Evolutionary conservation across 495 filamentous ascomycete genomes (phyloP).

Genomic region (Neurospora sublineolata): DNA sequence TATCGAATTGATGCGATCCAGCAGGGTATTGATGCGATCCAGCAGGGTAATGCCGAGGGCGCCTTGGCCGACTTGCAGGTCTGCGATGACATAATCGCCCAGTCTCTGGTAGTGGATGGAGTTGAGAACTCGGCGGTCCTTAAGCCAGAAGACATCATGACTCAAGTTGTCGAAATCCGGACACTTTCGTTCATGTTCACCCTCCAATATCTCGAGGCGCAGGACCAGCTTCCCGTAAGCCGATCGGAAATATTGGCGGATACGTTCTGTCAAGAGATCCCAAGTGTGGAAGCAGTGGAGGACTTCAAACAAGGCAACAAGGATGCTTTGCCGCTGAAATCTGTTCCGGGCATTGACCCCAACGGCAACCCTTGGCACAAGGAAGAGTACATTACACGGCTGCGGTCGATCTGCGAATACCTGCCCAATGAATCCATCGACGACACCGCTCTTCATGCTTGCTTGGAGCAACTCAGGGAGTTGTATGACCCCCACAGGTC

Average conservation of each 20-base stretch:
- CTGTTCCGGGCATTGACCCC: neutral
- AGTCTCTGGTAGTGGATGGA: constrained; percentile 1
- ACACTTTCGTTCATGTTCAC: constrained; percentile 12
- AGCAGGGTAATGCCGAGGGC: neutral
- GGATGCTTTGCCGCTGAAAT: constrained; percentile 7
- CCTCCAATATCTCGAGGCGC: constrained; percentile 1
- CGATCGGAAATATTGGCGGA: constrained; percentile 4
- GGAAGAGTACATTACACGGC: neutral
- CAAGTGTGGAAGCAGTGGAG: constrained; percentile 5
- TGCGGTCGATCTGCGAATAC: constrained; percentile 5
- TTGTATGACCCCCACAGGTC: neutral
- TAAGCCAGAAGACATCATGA: constrained; percentile 2
- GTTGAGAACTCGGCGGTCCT: neutral
- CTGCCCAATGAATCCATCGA: neutral
- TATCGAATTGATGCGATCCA: constrained; percentile 1
- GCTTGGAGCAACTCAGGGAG: neutral
- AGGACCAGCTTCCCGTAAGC: neutral
- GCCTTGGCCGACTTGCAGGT: constrained; percentile 7
- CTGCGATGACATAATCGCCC: constrained; percentile 10
- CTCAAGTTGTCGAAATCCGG: constrained; percentile 13
- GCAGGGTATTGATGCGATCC: neutral
- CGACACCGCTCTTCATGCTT: neutral
- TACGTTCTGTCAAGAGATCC: constrained; percentile 10
- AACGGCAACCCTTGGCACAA: neutral
- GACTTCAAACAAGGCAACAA: constrained; percentile 2